phyloP scores from a whole-genome alignment of 352 stramenopile species.

The Pythium apleroticum region DNA sequence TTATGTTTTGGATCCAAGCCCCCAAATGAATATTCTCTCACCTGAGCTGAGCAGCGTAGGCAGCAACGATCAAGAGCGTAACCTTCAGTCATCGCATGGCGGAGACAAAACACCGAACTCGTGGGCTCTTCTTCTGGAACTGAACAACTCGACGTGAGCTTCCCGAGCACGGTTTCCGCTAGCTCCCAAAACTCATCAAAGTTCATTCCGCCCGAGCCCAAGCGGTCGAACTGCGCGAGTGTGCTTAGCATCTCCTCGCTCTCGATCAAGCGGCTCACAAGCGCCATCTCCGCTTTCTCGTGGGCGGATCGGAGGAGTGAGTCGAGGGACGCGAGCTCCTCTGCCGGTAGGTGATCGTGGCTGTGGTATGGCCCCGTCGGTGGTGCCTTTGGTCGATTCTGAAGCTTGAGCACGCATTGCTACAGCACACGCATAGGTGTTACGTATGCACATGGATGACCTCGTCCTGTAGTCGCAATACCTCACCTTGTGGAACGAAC shows the following conservation, averaged over 20 bases:
- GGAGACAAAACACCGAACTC: constrained; percentile 49
- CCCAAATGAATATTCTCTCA: too few relatives aligned
- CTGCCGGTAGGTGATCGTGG: background rate
- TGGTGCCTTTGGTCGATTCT: background rate
- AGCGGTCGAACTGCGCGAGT: constrained; percentile 50
- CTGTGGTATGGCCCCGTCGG: background rate
- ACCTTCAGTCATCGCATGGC: constrained; percentile 41
- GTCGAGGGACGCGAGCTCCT: constrained; percentile 1
- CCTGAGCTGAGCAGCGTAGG: constrained; percentile 46
- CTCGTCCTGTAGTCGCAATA: background rate
- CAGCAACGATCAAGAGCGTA: constrained; percentile 54
- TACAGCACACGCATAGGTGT: background rate
- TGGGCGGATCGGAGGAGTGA: background rate
- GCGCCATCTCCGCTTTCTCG: constrained; percentile 17
- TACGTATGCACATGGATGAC: background rate
- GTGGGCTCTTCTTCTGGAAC: constrained; percentile 41
- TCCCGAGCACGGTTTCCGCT: constrained; percentile 37
- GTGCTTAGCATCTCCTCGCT: constrained; percentile 39
- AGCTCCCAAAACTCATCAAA: constrained; percentile 67
- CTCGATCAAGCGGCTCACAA: constrained; percentile 45
- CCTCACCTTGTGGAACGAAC: constrained; percentile 52
- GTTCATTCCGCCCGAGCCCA: constrained; percentile 54
- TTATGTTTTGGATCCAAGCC: too few relatives aligned
- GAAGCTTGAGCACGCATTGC: background rate
- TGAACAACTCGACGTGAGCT: constrained; percentile 24